Evolutionary conservation across 805 yeast species (phyloP).

Genomic region (Saccharomycopsis selenospora): DNA sequence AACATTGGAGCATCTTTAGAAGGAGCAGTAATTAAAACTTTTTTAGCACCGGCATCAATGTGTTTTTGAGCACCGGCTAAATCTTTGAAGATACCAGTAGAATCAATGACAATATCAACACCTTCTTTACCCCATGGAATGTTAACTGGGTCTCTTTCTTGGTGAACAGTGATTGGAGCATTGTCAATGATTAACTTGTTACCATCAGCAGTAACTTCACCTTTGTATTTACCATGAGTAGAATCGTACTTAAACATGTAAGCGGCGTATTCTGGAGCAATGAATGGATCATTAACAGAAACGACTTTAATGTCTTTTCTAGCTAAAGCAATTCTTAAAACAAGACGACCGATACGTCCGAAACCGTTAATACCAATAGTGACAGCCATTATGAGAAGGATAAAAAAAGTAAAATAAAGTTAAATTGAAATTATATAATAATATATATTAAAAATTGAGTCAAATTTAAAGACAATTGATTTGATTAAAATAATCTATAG

Average conservation of each 20-base stretch:
- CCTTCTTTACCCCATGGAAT: slow-evolving; percentile 85
- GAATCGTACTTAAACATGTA: slow-evolving; percentile 73
- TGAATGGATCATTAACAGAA: slow-evolving; percentile 65
- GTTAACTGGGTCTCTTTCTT: slow-evolving; percentile 77
- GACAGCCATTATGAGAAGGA: slow-evolving; percentile 26
- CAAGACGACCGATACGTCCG: slow-evolving; percentile 69
- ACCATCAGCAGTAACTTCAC: slow-evolving; percentile 50
- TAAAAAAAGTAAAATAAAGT: no score
- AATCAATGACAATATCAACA: slow-evolving; percentile 83
- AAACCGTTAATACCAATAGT: slow-evolving; percentile 65
- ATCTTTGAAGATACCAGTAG: slow-evolving; percentile 91
- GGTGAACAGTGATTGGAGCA: slow-evolving; percentile 36
- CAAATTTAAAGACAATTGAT: no score
- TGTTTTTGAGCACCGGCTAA: slow-evolving; percentile 76
- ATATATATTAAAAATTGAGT: no score
- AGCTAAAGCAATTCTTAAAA: slow-evolving; percentile 50
- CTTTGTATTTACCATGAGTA: slow-evolving; percentile 58
- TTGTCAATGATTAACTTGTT: slow-evolving; percentile 43
- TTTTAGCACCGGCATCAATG: slow-evolving; percentile 87
- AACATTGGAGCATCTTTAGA: slow-evolving; percentile 93
- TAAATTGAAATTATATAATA: no score
- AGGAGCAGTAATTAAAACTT: slow-evolving; percentile 92
- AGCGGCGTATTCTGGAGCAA: slow-evolving; percentile 60
- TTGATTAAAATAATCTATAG: no score
- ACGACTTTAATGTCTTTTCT: slow-evolving; percentile 53